Conservation (phyloP, 78 protist species). For the Speleostelium caveatum region DNA sequence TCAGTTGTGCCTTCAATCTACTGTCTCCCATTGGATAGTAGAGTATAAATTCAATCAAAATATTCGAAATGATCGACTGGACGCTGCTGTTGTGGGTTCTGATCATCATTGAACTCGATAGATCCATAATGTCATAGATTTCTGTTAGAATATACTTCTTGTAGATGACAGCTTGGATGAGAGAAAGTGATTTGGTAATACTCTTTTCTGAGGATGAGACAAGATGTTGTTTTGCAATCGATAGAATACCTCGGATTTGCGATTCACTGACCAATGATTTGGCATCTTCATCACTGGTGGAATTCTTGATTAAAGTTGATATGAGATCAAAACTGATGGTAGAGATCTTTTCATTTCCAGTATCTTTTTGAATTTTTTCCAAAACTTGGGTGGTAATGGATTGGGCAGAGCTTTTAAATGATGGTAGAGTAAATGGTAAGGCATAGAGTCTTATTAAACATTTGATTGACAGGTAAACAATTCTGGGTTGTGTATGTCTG, state of each 20-base stretch:
- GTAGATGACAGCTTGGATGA: conserved; percentile 17
- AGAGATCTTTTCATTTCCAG: conserved; percentile 32
- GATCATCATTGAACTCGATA: conserved; percentile 40
- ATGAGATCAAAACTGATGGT: conserved; percentile 11
- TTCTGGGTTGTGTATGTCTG: conserved; percentile 28
- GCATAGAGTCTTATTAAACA: conserved; percentile 14
- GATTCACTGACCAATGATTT: conserved; percentile 10
- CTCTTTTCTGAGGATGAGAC: conserved; percentile 2
- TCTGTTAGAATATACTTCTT: conserved; percentile 16
- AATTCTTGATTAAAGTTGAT: background rate
- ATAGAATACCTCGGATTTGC: conserved; percentile 29
- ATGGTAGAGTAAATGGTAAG: conserved; percentile 29
- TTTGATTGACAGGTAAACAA: conserved; percentile 39
- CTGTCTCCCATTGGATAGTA: conserved; percentile 79
- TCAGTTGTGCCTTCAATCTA: conserved; percentile 48
- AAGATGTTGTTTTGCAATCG: conserved; percentile 23
- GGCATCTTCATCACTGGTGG: background rate
- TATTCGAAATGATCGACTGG: background rate
- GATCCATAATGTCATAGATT: conserved; percentile 49
- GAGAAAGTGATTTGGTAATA: background rate
- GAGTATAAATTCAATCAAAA: conserved; percentile 44
- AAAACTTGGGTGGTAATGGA: conserved; percentile 8
- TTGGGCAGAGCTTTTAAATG: background rate
- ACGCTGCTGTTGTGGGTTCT: background rate
- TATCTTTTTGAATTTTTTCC: conserved; percentile 20